phyloP scores from a whole-genome alignment of 345 rosid species.

The Lagerstroemia speciosa region DNA sequence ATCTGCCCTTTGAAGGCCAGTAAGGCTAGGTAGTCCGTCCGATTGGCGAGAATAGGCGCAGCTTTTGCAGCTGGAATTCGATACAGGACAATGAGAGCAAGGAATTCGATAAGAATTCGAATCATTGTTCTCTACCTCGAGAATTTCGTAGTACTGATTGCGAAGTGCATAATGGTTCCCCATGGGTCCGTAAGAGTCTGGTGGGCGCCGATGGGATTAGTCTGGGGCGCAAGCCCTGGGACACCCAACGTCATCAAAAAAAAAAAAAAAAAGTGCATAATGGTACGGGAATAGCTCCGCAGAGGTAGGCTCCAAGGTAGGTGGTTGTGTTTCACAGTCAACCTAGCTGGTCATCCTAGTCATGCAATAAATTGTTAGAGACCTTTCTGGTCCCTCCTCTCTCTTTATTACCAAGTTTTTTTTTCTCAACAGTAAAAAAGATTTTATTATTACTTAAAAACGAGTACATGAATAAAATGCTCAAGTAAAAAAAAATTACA shows the following conservation, averaged over 20 bases:
- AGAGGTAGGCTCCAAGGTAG: background rate
- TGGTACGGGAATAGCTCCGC: background rate
- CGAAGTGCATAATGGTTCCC: too few relatives aligned
- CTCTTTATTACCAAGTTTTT: background rate
- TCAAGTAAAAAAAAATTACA: too few relatives aligned
- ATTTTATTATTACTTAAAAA: too few relatives aligned
- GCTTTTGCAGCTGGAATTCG: background rate
- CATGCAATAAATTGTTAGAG: background rate
- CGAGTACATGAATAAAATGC: too few relatives aligned
- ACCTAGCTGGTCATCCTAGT: background rate
- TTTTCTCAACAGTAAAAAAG: too few relatives aligned
- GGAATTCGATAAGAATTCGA: background rate
- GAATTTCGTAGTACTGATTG: background rate
- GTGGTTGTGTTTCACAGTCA: background rate
- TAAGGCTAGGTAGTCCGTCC: conserved; percentile 5
- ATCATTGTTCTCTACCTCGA: background rate
- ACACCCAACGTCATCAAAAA: too few relatives aligned
- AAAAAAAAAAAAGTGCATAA: too few relatives aligned
- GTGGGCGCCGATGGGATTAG: too few relatives aligned
- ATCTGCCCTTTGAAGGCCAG: conserved; percentile 1
- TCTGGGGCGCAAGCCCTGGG: too few relatives aligned
- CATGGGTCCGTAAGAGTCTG: too few relatives aligned
- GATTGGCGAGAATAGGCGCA: conserved; percentile 1
- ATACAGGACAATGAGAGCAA: too few relatives aligned
- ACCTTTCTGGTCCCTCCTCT: background rate